Percentiles rank a stretch among this genome's conserved stretches.
Evolutionary conservation across 2,329 filamentous ascomycete species (phyloP).

Genomic region (Alternaria alternata): DNA sequence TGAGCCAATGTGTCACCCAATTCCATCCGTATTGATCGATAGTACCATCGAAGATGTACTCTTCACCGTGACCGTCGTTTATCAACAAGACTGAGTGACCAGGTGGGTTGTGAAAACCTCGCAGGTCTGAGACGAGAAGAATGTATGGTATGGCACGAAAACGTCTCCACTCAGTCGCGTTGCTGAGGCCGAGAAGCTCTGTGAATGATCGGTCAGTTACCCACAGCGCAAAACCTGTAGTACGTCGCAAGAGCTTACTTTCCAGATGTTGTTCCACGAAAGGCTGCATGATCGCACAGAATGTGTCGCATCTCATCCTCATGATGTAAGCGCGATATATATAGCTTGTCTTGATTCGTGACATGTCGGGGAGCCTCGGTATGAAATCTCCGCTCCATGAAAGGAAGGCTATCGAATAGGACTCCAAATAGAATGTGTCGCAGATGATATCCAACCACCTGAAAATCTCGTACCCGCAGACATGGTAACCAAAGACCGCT

Average conservation of each 20-base stretch:
- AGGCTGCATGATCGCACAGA: neutral
- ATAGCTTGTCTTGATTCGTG: neutral
- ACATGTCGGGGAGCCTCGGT: neutral
- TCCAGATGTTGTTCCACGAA: neutral
- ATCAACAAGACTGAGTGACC: neutral
- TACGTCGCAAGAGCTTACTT: neutral
- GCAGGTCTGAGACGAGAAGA: neutral
- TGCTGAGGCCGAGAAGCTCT: neutral
- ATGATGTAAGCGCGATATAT: neutral
- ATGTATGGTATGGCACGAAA: neutral
- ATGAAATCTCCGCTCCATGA: neutral
- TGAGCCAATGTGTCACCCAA: constrained; percentile 2
- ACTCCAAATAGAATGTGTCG: neutral
- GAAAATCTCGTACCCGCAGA: neutral
- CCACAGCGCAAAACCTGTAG: neutral
- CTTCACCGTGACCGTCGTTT: neutral
- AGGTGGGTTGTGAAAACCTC: too few relatives aligned
- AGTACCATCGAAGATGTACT: constrained; percentile 1
- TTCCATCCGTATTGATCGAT: neutral
- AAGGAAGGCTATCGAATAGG: neutral
- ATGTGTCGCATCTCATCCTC: neutral
- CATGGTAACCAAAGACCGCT: neutral
- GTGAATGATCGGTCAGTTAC: neutral
- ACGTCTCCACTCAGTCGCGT: neutral
- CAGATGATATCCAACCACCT: neutral